Base-by-base conservation (phyloP, 495 filamentous ascomycete genomes). In the Talaromyces wortmannii region DNA sequence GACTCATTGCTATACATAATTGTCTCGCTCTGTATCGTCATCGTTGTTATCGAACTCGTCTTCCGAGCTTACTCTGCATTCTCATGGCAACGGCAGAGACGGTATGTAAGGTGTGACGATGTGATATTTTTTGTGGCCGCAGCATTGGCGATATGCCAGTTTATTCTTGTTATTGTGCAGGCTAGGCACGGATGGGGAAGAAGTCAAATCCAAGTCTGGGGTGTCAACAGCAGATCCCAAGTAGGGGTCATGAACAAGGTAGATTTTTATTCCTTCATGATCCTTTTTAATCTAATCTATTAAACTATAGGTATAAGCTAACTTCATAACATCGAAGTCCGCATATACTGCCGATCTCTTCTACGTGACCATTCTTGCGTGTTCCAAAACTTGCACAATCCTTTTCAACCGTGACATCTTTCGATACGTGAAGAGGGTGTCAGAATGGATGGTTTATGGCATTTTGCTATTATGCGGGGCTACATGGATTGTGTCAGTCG, bases 291-390 rank as follows among this genome's bases (percentile, higher is more conserved):
- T 23, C 23, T 4, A 4, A 23, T 1, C 23, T 23, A 23, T 23
- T 23, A 23, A 23, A 40, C 36, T 40, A 5, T 5, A 2, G 36
- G 36, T 13, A 10, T 40, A 40, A 10, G 36, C 8, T 10, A 10
- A 40, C 36, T 40, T 8, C 1, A 5, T 13, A 23, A 13, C 13
- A 57, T 40, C 54, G 12, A 18, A 63, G 61, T 30, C 52, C 10
- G 59, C 17, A 51, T 62, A 64, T 36, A 50, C 55, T 7, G 59
- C 56, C 16, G 64, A 67, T 23, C 50, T 64, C 17, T 44, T 67
- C 6, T 60, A 63, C 3, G 49, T 67, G 7, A 6, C 60, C 6
- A 55, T 56, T 2, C 16, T 64, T 0, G 59, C 57, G 5, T 43
- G 60, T 4, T 67, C 64, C 0, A 67, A 64, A 31, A 51, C 31